phyloP scores from a whole-genome alignment of 345 rosid genomes.

The Sisymbrium irio region DNA sequence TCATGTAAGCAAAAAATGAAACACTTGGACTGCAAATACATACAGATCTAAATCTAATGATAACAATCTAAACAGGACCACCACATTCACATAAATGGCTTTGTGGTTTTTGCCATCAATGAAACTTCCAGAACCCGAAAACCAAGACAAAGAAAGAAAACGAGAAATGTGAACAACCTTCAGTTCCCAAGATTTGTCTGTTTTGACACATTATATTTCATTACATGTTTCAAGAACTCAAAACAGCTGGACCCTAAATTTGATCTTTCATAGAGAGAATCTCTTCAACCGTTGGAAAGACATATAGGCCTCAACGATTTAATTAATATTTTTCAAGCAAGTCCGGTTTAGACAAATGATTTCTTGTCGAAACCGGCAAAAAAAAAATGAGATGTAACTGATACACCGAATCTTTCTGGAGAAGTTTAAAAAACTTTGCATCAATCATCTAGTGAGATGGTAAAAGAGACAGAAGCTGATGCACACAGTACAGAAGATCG shows the following conservation, averaged over 20 bases:
- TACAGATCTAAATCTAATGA: constrained; percentile 29
- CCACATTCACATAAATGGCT: constrained; percentile 34
- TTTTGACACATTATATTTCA: constrained; percentile 11
- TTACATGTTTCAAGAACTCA: constrained; percentile 32
- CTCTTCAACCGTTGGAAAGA: not conserved
- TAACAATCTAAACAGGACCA: constrained; percentile 36
- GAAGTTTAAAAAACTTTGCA: not conserved
- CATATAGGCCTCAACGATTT: not conserved
- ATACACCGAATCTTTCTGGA: not conserved
- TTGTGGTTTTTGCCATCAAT: constrained; percentile 37
- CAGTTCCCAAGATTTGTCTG: constrained; percentile 36
- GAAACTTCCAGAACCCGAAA: constrained; percentile 29
- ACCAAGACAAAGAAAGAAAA: constrained; percentile 24
- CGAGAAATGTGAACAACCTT: constrained; percentile 24
- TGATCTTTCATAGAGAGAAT: constrained; percentile 1
- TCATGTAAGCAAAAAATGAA: constrained; percentile 34
- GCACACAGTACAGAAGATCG: constrained; percentile 8
- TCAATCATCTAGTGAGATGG: not conserved
- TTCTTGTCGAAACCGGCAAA: not conserved
- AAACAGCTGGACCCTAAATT: constrained; percentile 15
- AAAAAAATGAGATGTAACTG: not conserved
- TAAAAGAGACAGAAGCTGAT: not conserved
- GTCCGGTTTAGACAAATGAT: not conserved
- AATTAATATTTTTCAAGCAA: not conserved
- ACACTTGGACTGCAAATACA: constrained; percentile 35